These are phyloP conservation scores for Dothideomycetes sp. DNA, from an alignment of 2,329 filamentous ascomycete species.

Conservation along the genomic window DNA sequence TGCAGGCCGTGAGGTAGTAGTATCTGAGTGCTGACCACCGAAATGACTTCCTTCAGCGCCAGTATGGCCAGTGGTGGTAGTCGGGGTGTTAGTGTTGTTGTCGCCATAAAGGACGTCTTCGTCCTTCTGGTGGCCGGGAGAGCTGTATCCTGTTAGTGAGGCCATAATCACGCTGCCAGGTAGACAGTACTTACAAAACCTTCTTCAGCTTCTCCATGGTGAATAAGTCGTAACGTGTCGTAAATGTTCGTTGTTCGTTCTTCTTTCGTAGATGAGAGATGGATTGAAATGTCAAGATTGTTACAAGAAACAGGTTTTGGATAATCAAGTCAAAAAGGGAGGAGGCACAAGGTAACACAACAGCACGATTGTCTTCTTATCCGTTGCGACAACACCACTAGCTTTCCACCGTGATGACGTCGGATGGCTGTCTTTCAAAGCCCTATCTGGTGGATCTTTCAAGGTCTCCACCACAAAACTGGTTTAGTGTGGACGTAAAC, in stretches of 20 bases:
- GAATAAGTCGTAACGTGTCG: too few species aligned
- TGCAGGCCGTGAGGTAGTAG: too few species aligned
- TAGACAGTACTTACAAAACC: slow-evolving; percentile 29
- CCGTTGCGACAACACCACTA: background rate
- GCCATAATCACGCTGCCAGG: background rate
- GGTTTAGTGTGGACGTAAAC: background rate
- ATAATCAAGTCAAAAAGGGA: background rate
- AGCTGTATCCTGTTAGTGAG: slow-evolving; percentile 17
- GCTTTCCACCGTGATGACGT: slow-evolving; percentile 10
- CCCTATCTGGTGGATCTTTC: background rate
- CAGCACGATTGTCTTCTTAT: background rate
- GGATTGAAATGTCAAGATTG: background rate
- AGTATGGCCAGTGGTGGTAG: background rate
- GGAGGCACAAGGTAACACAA: background rate
- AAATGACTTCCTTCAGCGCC: slow-evolving; percentile 21
- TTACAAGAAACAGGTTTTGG: background rate
- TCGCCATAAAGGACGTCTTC: slow-evolving; percentile 29
- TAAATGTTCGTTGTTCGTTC: slow-evolving; percentile 1
- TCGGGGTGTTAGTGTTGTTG: slow-evolving; percentile 10
- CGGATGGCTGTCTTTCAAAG: background rate
- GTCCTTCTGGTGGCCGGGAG: slow-evolving; percentile 27
- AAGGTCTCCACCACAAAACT: background rate
- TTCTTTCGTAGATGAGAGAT: background rate
- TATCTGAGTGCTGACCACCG: too few species aligned
- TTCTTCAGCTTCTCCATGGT: slow-evolving; percentile 38